These are phyloP conservation scores for Coemansia sp. DNA, from an alignment of 192 early-diverging fungal genomes.

Conservation along the genomic window DNA sequence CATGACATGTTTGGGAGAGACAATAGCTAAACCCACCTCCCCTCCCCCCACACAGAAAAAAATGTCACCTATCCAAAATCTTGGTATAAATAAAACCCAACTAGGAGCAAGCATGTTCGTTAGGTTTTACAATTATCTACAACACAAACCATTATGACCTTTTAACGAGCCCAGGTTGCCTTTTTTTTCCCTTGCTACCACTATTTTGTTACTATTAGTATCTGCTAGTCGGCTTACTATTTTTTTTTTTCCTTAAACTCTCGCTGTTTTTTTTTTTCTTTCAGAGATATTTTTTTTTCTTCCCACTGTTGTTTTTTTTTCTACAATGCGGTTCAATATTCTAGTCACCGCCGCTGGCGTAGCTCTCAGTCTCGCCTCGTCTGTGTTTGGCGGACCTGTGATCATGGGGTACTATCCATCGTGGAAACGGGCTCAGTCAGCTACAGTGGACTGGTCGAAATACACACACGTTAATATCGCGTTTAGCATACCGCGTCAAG, in stretches of 20 bases:
- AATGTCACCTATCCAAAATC: background rate
- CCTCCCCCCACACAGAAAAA: background rate
- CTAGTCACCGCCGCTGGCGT: constrained; percentile 26
- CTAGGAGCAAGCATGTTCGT: background rate
- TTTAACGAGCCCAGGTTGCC: background rate
- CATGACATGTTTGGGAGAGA: background rate
- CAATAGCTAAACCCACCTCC: background rate
- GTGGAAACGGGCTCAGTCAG: constrained; percentile 39
- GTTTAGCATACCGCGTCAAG: constrained; percentile 57
- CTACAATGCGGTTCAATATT: constrained; percentile 37
- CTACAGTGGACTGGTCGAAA: constrained; percentile 40
- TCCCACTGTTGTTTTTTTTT: background rate
- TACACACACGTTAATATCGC: constrained; percentile 77
- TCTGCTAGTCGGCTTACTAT: constrained; percentile 7
- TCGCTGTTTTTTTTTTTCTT: background rate
- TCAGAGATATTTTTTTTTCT: background rate
- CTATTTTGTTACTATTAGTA: constrained; percentile 1
- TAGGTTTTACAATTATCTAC: background rate
- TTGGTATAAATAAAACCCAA: background rate
- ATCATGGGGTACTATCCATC: constrained; percentile 49
- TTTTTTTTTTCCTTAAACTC: background rate
- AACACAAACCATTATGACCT: background rate
- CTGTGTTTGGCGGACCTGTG: constrained; percentile 11
- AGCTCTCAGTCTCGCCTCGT: constrained; percentile 26
- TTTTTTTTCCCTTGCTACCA: constrained; percentile 6